A percentile compares a stretch with the other conserved stretches of the same genome.
Conservation (phyloP, 31 red algal genomes). For the Porphyra umbilicalis region DNA sequence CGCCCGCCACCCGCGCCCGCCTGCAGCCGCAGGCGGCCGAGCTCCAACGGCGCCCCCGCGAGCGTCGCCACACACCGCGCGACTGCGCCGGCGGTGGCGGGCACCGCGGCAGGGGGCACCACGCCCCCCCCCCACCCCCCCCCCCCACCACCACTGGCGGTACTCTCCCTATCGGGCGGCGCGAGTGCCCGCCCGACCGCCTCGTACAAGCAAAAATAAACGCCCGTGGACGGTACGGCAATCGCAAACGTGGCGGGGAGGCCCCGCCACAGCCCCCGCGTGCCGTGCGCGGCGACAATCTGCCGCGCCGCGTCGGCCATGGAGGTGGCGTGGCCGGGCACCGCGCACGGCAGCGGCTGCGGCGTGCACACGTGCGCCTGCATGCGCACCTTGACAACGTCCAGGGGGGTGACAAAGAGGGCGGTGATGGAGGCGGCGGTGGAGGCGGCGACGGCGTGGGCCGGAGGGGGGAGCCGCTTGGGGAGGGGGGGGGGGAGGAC, state of each 20-base stretch:
- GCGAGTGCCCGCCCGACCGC: neutral
- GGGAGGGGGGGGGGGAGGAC: neutral
- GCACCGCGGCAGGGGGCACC: neutral
- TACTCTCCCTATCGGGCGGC: neutral
- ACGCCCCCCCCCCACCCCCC: constrained; percentile 1
- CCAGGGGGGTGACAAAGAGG: constrained; percentile 80
- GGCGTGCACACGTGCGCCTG: constrained; percentile 73
- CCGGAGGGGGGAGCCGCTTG: neutral
- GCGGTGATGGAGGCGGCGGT: constrained; percentile 68
- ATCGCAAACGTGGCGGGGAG: constrained; percentile 56
- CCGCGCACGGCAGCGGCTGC: constrained; percentile 12
- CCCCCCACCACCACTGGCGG: neutral
- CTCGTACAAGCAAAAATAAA: constrained; percentile 96
- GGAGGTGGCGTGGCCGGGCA: constrained; percentile 25
- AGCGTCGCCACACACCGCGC: constrained; percentile 44
- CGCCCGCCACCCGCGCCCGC: constrained; percentile 17
- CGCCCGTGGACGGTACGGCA: constrained; percentile 76
- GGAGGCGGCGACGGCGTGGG: constrained; percentile 51
- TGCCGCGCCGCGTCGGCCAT: constrained; percentile 44
- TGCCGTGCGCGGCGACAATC: constrained; percentile 43
- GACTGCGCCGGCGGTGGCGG: constrained; percentile 42
- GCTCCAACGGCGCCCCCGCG: constrained; percentile 70
- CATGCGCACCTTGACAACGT: constrained; percentile 83
- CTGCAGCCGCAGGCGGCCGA: constrained; percentile 80
- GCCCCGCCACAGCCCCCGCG: constrained; percentile 85